Percentiles rank a stretch among this genome's conserved stretches.
Conservation (phyloP, 805 yeast species). For the Debaryomyces tyrocola region DNA sequence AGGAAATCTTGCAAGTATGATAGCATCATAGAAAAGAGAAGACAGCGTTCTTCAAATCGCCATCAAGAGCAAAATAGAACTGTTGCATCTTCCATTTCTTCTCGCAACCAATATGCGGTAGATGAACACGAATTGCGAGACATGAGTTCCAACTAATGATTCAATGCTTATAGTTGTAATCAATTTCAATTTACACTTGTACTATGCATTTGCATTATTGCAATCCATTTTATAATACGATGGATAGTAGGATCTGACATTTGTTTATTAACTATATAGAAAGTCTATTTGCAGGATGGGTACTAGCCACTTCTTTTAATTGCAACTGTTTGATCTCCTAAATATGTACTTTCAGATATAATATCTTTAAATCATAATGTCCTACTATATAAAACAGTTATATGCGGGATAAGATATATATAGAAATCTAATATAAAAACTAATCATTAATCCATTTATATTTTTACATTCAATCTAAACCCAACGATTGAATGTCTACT, state of each 20-base stretch:
- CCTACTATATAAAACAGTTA: too few relatives aligned
- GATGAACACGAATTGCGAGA: not conserved
- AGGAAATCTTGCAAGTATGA: conserved; percentile 20
- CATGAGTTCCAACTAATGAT: too few relatives aligned
- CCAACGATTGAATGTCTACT: conserved; percentile 36
- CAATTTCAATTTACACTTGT: too few relatives aligned
- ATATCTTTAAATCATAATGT: too few relatives aligned
- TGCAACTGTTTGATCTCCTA: too few relatives aligned
- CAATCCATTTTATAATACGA: too few relatives aligned
- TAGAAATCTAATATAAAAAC: not conserved
- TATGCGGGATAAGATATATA: not conserved
- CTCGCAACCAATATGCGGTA: not conserved
- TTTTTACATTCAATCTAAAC: conserved; percentile 19
- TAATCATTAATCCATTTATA: conserved; percentile 7
- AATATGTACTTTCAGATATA: too few relatives aligned
- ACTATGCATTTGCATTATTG: too few relatives aligned
- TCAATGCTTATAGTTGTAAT: too few relatives aligned
- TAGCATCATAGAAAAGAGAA: conserved; percentile 19
- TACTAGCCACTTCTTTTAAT: not conserved
- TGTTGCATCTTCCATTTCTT: not conserved
- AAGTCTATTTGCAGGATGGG: not conserved
- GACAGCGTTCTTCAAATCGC: not conserved
- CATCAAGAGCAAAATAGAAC: not conserved
- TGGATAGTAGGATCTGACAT: too few relatives aligned
- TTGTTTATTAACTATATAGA: too few relatives aligned